Base-by-base conservation (phyloP, 2,329 filamentous ascomycete genomes). In the Rhinocladiella similis region DNA sequence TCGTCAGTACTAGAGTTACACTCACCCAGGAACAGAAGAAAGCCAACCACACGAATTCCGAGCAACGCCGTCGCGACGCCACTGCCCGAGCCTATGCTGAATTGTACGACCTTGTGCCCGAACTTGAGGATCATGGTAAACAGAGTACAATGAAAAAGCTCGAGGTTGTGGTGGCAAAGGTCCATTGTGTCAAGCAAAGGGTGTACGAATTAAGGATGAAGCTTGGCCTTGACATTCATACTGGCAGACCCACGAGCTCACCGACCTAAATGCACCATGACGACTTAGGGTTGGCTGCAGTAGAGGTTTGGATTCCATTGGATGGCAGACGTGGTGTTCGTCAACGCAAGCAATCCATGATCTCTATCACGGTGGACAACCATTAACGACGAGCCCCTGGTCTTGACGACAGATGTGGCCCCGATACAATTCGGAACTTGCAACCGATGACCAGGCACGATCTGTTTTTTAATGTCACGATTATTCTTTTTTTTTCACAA, bases 71-170 rank as follows among this genome's bases (percentile, higher is more conserved):
- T 16, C 54, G 64, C n/a, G 64, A 66, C 49, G 62, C 62, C 16
- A 63, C 64, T 9, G 59, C 60, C 10, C 57, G 59, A 33, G 52
- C 64, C 1, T 64, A 65, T 38, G 64, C 64, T 9, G 59, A 64
- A 52, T 36, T 66, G 20, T 66, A 62, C 42, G 64, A 66, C 18
- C 55, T 65, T 20, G 64, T 66, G 1, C 64, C 64, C 19, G 64
- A 63, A 47, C 48, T 65, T 3, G 56, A 63, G 29, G 57, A 61
- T 16, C 33, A 56, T 55, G 62, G 63, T 1, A 66, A 65, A 47
- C 64, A 63, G 38, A 66, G 64, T 48, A 63, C 60, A 3, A 64
- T 66, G 64, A 64, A 66, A 47, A 65, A 63, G 54, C 63, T 66
- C 5, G 62, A 64, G 45, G 50, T 62, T 20, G 64, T 66, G 10